phyloP scores from a whole-genome alignment of 495 filamentous ascomycete genomes.

The Cercophora samala region DNA sequence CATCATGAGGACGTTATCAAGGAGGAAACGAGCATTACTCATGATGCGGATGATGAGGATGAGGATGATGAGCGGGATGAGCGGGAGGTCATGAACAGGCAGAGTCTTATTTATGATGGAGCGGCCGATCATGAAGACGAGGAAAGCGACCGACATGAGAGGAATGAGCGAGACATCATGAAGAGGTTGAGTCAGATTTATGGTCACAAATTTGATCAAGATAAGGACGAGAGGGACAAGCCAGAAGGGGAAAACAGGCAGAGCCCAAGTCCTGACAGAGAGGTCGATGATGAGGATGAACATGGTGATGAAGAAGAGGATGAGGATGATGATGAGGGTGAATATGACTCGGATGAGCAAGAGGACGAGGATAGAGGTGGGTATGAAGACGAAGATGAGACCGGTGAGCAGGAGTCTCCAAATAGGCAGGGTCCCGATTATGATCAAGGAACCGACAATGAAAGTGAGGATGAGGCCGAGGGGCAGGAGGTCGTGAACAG shows the following conservation, averaged over 20 bases:
- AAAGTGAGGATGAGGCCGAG: background rate
- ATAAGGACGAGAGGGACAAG: background rate
- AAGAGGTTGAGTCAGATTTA: too few relatives aligned
- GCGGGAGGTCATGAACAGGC: background rate
- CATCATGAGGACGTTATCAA: background rate
- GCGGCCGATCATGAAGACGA: background rate
- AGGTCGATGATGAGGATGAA: background rate
- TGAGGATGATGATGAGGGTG: too few relatives aligned
- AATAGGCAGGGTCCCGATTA: conserved; percentile 11
- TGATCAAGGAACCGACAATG: background rate
- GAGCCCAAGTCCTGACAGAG: too few relatives aligned
- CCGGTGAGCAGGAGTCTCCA: too few relatives aligned
- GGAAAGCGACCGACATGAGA: too few relatives aligned
- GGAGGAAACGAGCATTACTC: background rate
- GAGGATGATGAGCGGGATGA: conserved; percentile 13
- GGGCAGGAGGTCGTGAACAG: background rate
- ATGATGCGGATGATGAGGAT: conserved; percentile 19
- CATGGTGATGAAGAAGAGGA: background rate
- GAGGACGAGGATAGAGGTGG: too few relatives aligned
- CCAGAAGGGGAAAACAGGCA: background rate
- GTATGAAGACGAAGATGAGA: too few relatives aligned
- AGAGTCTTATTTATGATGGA: background rate
- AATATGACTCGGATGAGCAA: too few relatives aligned
- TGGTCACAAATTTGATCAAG: too few relatives aligned
- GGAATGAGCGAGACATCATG: too few relatives aligned